Conservation (phyloP, 176 grass and related monocot genomes). For the Dendrocalamus sinicus region DNA sequence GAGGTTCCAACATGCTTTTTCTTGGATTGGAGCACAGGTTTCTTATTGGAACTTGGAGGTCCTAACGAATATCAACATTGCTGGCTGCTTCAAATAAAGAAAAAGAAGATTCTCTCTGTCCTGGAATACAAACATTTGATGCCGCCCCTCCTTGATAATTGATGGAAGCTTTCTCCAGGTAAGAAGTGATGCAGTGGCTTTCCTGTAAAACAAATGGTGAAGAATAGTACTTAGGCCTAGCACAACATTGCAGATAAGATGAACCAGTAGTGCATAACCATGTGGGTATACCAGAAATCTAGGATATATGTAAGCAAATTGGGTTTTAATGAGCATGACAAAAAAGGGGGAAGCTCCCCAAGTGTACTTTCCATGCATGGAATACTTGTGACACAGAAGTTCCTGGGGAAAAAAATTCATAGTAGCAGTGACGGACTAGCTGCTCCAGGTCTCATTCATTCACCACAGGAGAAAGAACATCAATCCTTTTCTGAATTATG, state of each 20-base stretch:
- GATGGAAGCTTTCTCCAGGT: slow-evolving; percentile 37
- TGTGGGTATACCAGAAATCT: slow-evolving; percentile 22
- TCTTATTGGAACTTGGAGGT: slow-evolving; percentile 45
- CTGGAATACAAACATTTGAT: slow-evolving; percentile 42
- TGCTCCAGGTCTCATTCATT: slow-evolving; percentile 44
- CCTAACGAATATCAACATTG: slow-evolving; percentile 46
- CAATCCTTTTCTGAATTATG: slow-evolving; percentile 44
- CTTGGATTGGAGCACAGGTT: slow-evolving; percentile 40
- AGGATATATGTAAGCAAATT: background rate
- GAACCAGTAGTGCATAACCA: background rate
- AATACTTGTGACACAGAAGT: slow-evolving; percentile 31
- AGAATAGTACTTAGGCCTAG: background rate
- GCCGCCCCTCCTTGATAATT: slow-evolving; percentile 24
- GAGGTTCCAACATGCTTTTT: slow-evolving; percentile 40
- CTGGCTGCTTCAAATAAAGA: slow-evolving; percentile 40
- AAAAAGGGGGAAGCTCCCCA: slow-evolving; percentile 2
- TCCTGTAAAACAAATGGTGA: slow-evolving; percentile 20
- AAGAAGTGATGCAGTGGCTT: slow-evolving; percentile 38
- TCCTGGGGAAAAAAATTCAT: slow-evolving; percentile 35
- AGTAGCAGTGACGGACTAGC: slow-evolving; percentile 43
- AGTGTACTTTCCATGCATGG: slow-evolving; percentile 40
- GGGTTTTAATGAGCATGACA: slow-evolving; percentile 34
- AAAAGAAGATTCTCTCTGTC: slow-evolving; percentile 52
- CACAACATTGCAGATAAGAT: slow-evolving; percentile 21
- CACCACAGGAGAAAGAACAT: slow-evolving; percentile 32